Percentiles rank a stretch among this genome's conserved stretches.
Evolutionary conservation across 139 green algal species (phyloP).

Genomic region (Zygnema circumcarinatum): DNA sequence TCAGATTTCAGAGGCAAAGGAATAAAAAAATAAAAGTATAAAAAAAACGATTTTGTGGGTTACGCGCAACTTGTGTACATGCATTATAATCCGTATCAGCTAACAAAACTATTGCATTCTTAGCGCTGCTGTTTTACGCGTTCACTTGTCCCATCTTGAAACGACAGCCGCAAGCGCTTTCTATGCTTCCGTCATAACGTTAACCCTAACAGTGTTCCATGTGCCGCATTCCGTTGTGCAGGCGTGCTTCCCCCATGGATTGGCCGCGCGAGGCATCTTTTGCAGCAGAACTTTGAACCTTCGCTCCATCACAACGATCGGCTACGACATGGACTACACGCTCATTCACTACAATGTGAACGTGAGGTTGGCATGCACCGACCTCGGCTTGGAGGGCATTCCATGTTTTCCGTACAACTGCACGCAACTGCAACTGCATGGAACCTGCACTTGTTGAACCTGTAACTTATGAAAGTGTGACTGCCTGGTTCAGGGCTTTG

Average conservation of each 20-base stretch:
- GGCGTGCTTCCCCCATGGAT: constrained; percentile 43
- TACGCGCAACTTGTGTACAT: constrained; percentile 8
- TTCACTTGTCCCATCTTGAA: no score
- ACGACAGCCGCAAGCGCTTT: no score
- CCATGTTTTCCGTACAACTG: neutral
- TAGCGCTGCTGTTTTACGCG: no score
- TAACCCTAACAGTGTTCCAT: no score
- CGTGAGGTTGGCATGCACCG: constrained; percentile 31
- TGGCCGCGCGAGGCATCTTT: constrained; percentile 79
- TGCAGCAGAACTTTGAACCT: constrained; percentile 94
- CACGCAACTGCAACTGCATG: neutral
- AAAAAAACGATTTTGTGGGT: neutral
- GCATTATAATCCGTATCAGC: no score
- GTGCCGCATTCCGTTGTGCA: constrained; percentile 80
- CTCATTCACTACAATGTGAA: constrained; percentile 95
- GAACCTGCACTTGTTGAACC: neutral
- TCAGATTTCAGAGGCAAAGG: neutral
- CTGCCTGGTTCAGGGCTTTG: no score
- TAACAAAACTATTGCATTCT: no score
- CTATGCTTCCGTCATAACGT: no score
- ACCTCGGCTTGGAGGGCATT: neutral
- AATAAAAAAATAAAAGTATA: neutral
- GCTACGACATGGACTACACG: constrained; percentile 90
- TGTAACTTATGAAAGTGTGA: no score
- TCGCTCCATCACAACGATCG: constrained; percentile 86